Percentiles rank a stretch among this genome's conserved stretches.
Conservation (phyloP, 176 grass and related monocot genomes). For the Phragmites australis region DNA sequence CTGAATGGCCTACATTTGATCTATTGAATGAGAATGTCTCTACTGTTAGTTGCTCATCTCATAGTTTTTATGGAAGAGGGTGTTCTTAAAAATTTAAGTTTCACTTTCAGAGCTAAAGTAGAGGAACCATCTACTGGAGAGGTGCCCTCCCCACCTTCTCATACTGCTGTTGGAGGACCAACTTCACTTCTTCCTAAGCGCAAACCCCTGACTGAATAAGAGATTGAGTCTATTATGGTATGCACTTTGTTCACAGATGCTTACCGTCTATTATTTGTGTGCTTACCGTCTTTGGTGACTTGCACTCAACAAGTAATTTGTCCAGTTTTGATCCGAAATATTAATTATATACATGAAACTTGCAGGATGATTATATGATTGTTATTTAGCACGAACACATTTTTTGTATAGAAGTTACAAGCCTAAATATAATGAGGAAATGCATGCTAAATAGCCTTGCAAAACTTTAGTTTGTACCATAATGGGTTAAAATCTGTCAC, state of each 20-base stretch:
- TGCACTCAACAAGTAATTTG: not conserved
- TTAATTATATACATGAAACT: constrained; percentile 18
- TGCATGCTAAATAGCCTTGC: not conserved
- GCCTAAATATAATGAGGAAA: not conserved
- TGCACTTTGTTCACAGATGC: not conserved
- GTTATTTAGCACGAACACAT: not conserved
- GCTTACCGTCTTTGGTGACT: not conserved
- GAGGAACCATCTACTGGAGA: constrained; percentile 52
- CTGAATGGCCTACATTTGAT: not conserved
- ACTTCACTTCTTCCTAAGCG: constrained; percentile 93
- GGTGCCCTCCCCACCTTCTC: constrained; percentile 78
- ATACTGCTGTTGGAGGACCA: constrained; percentile 81
- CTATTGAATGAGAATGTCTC: not conserved
- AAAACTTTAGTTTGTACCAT: constrained; percentile 8
- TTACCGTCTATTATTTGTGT: constrained; percentile 24
- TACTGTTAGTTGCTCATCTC: not conserved
- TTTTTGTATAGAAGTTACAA: not conserved
- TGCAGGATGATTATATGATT: constrained; percentile 5
- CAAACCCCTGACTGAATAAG: constrained; percentile 84
- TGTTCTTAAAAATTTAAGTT: constrained; percentile 18
- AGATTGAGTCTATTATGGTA: constrained; percentile 98
- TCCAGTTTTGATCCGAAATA: constrained; percentile 7
- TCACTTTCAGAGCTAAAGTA: constrained; percentile 47
- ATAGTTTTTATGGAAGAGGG: constrained; percentile 16
- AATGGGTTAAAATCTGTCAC: no score